A percentile compares a stretch with the other conserved stretches of the same genome.
Evolutionary conservation across 805 yeast species (phyloP).

Genomic region (Sugiyamaella marilandica): DNA sequence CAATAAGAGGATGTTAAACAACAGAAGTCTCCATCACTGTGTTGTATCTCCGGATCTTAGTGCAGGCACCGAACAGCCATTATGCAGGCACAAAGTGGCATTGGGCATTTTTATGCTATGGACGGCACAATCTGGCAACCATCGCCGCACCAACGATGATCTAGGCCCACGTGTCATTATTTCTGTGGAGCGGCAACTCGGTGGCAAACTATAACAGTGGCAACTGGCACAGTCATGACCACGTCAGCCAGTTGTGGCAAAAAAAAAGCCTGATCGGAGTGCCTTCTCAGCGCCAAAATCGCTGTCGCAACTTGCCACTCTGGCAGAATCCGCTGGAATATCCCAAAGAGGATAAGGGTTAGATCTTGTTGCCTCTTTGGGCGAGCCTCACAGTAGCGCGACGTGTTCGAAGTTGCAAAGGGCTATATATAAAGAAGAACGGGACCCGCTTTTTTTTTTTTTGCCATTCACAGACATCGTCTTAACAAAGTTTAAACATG

Average conservation of each 20-base stretch:
- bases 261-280: background rate
- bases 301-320: background rate
- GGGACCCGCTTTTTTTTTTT: background rate
- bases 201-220: too few relatives aligned
- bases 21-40: too few relatives aligned
- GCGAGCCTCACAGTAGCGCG: conserved; percentile 4
- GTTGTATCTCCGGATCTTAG: too few relatives aligned
- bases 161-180: background rate
- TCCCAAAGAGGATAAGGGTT: conserved; percentile 1
- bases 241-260: background rate
- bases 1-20: too few relatives aligned
- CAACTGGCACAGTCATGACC: too few relatives aligned
- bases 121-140: background rate
- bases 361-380: background rate
- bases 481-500: conserved; percentile 1
- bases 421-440: background rate
- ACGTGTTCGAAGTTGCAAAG: background rate
- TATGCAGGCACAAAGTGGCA: too few relatives aligned
- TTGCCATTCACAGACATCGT: background rate
- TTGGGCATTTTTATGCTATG: background rate
- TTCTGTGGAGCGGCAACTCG: too few relatives aligned
- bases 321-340: conserved; percentile 1
- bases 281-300: background rate
- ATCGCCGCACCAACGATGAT: background rate
- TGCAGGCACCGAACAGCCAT: too few relatives aligned